Percentiles rank a stretch among this genome's conserved stretches.
These are phyloP conservation scores for Nothophaeocryptopus gaeumannii DNA, from an alignment of 2,329 filamentous ascomycete species.

Conservation along the genomic window DNA sequence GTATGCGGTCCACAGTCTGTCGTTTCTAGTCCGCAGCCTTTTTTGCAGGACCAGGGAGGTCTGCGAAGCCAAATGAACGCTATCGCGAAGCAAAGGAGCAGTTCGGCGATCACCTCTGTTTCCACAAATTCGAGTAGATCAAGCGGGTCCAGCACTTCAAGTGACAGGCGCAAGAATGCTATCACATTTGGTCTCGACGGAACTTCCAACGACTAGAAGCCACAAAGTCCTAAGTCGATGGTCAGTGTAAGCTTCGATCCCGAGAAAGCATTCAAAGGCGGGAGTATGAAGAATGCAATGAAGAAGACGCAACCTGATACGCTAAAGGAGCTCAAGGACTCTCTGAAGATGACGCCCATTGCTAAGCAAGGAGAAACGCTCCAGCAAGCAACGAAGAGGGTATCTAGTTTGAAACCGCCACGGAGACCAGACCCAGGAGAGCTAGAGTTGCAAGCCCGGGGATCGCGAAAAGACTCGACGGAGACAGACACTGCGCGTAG, in stretches of 20 bases:
- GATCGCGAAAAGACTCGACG: not conserved
- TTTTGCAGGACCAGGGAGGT: too few species aligned
- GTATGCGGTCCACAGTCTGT: too few species aligned
- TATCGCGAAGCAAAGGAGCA: too few species aligned
- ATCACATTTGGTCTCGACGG: constrained; percentile 18
- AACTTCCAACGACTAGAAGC: constrained; percentile 14
- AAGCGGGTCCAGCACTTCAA: too few species aligned
- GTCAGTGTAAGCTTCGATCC: constrained; percentile 11
- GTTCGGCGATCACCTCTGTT: too few species aligned
- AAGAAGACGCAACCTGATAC: not conserved
- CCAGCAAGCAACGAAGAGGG: constrained; percentile 17
- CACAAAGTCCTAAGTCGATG: constrained; percentile 17
- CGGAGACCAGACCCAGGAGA: constrained; percentile 8
- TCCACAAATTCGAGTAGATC: too few species aligned
- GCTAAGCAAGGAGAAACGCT: constrained; percentile 17
- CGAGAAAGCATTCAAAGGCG: constrained; percentile 2
- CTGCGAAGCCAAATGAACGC: too few species aligned
- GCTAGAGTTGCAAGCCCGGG: not conserved
- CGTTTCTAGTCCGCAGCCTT: too few species aligned
- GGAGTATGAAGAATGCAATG: not conserved
- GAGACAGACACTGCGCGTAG: not conserved
- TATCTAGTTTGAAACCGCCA: constrained; percentile 14
- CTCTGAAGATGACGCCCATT: constrained; percentile 23
- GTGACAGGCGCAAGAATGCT: too few species aligned
- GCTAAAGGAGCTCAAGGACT: constrained; percentile 14